Base-by-base conservation (phyloP, 2,329 filamentous ascomycete genomes). In the Colletotrichum zoysiae region DNA sequence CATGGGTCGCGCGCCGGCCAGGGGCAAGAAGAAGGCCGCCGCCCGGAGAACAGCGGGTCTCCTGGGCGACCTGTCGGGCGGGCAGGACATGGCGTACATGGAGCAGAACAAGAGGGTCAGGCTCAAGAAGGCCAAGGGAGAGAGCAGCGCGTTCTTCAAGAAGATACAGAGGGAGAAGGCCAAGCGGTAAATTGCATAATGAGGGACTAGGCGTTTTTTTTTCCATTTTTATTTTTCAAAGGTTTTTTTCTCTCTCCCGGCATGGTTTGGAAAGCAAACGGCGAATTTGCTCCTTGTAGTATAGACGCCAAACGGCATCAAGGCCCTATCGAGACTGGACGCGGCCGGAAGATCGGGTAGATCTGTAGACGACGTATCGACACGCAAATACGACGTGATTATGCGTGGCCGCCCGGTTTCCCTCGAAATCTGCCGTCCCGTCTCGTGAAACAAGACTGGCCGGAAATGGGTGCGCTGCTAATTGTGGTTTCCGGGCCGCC, bases 11-110 rank as follows among this genome's bases (percentile, higher is more conserved):
- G 57, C 55, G 40, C 71, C 66, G 76, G 79, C 84, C 80, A 81
- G 79, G 76, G 82, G 78, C 73, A 81, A 84, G 79, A 74, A 74
- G 59, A 91, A 88, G 81, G 84, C 82, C n/a, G 89, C 85, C 2
- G 92, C 91, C 1, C 90, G 91, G 75, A 89, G 96, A 71, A 97
- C 93, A 38, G 96, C 95, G 0, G 95, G 95, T 33, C 94, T 91
- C 16, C 86, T 99, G 67, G 92, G 91, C 62, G 95, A 97, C 76
- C 87, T 98, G 67, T 94, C 93, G 67, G 96, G 96, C 69, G 96
- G 95, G 0, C 93, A 97, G 79, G 94, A 97, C 79, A 98, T 99
- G 96, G 95, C 95, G n/a, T 98, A 95, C 80, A 90, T 94, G 68
- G 93, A 95, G 81, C 91, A 93, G 82, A 94, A 93, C 81, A 92